Evolutionary conservation across 495 filamentous ascomycete species (phyloP).

Genomic region (Viridothelium virens): DNA sequence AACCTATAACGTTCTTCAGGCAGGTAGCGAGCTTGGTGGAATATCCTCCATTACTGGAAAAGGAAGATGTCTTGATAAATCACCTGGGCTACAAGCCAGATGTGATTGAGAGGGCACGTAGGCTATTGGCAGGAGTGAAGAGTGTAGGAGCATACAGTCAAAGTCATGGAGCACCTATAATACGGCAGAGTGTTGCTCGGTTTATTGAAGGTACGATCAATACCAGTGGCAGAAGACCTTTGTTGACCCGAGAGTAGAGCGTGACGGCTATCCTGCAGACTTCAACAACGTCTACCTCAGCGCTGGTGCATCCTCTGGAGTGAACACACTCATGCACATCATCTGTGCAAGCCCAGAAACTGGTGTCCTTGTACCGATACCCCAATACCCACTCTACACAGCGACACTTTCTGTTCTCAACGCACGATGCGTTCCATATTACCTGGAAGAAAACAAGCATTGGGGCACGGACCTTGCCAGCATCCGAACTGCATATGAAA

Average conservation of each 20-base stretch:
- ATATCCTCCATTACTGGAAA: conserved; percentile 74
- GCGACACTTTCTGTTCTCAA: conserved; percentile 82
- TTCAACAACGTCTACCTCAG: conserved; percentile 75
- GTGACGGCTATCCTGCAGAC: conserved; percentile 80
- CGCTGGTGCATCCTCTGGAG: conserved; percentile 85
- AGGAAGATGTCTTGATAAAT: conserved; percentile 59
- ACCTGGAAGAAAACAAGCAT: conserved; percentile 71
- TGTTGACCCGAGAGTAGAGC: conserved; percentile 39
- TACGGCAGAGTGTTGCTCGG: conserved; percentile 79
- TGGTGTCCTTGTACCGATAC: conserved; percentile 88
- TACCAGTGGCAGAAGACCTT: background rate
- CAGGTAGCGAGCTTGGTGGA: conserved; percentile 93
- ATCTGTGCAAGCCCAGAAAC: conserved; percentile 73
- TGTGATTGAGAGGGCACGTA: conserved; percentile 74
- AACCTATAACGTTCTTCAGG: conserved; percentile 97
- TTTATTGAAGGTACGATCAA: conserved; percentile 69
- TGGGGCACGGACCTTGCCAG: conserved; percentile 79
- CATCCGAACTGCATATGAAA: conserved; percentile 61
- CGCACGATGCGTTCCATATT: conserved; percentile 83
- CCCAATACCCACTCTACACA: conserved; percentile 96
- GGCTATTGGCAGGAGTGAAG: conserved; percentile 69
- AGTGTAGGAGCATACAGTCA: conserved; percentile 95
- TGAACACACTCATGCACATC: conserved; percentile 83
- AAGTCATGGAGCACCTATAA: conserved; percentile 75
- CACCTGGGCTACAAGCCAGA: conserved; percentile 74